Evolutionary conservation across 768 basidiomycete genomes (phyloP).

Genomic region (Tulasnella sp.): DNA sequence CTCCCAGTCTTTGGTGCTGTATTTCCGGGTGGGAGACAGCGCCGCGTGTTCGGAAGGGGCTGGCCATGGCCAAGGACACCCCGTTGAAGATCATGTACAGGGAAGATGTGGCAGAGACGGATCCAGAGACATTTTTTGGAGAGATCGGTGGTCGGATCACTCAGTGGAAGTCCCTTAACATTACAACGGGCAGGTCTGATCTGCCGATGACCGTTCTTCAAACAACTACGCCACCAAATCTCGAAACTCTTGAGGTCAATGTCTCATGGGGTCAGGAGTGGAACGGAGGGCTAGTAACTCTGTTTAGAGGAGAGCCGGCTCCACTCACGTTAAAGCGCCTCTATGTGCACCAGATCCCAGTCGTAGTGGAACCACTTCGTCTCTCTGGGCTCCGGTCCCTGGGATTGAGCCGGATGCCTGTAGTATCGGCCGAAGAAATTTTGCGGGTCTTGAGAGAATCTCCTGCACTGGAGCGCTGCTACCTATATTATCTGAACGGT

Average conservation of each 20-base stretch:
- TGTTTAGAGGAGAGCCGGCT: background rate
- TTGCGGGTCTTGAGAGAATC: background rate
- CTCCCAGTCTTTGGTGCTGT: background rate
- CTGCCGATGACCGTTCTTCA: background rate
- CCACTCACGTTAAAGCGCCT: background rate
- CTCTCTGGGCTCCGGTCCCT: background rate
- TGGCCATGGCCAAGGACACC: background rate
- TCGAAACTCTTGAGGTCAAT: background rate
- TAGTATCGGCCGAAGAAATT: background rate
- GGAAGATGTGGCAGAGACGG: background rate
- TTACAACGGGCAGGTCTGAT: background rate
- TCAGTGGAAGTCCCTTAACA: background rate
- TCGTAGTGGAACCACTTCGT: background rate
- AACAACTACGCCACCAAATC: background rate
- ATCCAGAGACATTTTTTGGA: background rate
- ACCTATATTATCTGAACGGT: background rate
- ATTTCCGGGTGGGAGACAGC: background rate
- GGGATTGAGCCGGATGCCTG: background rate
- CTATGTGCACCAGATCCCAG: background rate
- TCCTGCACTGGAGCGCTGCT: background rate
- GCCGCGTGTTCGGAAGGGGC: background rate
- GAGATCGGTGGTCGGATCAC: background rate
- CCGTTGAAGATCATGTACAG: background rate
- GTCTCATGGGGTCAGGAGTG: background rate
- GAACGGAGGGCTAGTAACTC: background rate